A percentile compares a stretch with the other conserved stretches of the same genome.
Conservation (phyloP, 371 early-diverging fungal species). For the Mortierella sp. region DNA sequence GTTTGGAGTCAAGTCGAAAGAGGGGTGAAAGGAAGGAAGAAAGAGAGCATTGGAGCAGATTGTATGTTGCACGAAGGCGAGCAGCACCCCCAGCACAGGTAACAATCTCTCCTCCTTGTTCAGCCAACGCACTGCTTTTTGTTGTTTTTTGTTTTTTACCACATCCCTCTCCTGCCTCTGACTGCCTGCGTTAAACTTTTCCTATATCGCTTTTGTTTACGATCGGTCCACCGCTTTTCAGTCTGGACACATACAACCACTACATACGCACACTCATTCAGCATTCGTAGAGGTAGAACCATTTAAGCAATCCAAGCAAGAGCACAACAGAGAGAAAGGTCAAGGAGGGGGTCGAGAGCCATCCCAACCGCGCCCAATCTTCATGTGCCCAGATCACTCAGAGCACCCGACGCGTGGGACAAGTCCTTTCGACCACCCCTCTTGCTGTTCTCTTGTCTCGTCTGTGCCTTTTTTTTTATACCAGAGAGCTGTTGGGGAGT, state of each 20-base stretch:
- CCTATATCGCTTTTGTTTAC: neutral
- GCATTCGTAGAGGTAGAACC: neutral
- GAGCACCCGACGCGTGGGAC: conserved; percentile 15
- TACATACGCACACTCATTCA: neutral
- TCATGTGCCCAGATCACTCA: conserved; percentile 11
- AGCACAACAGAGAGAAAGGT: neutral
- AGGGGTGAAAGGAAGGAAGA: neutral
- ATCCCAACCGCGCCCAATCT: neutral
- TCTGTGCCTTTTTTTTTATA: neutral
- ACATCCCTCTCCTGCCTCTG: neutral
- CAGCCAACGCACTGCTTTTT: too few species aligned
- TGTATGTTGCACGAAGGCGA: conserved; percentile 9
- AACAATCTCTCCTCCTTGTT: neutral
- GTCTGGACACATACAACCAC: neutral
- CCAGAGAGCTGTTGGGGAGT: neutral
- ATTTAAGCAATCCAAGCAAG: neutral
- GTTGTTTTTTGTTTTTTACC: neutral
- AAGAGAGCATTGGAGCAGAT: conserved; percentile 7
- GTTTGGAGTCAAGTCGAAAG: neutral
- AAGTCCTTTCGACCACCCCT: neutral
- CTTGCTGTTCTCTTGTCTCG: neutral
- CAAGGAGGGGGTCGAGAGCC: neutral
- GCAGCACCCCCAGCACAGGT: conserved; percentile 10
- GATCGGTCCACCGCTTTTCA: neutral
- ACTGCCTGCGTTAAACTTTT: neutral